phyloP scores from a whole-genome alignment of 768 basidiomycete genomes.

The Amanita fuliginea region DNA sequence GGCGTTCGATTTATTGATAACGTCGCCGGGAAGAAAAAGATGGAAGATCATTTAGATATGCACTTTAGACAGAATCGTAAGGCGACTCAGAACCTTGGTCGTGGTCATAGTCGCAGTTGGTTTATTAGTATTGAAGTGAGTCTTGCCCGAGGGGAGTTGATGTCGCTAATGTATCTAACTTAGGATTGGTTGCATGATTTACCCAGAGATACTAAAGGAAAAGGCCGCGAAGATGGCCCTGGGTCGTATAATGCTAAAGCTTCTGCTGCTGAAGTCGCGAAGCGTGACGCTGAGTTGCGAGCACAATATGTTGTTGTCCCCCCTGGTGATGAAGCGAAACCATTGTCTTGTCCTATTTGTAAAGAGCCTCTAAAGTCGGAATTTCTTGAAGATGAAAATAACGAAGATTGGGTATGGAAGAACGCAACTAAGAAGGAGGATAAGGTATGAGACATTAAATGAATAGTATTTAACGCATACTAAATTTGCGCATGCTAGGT shows the following conservation, averaged over 20 bases:
- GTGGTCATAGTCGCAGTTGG: constrained; percentile 89
- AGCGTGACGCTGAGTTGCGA: constrained; percentile 66
- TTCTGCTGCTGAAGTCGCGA: constrained; percentile 48
- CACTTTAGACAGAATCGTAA: constrained; percentile 92
- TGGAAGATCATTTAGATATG: constrained; percentile 91
- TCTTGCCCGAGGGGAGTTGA: constrained; percentile 5
- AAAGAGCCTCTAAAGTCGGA: constrained; percentile 88
- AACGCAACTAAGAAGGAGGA: constrained; percentile 83
- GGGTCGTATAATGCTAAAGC: constrained; percentile 44
- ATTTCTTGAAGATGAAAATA: constrained; percentile 67
- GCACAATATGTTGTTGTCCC: constrained; percentile 81
- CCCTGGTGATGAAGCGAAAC: constrained; percentile 77
- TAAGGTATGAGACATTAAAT: constrained; percentile 41
- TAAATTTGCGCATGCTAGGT: constrained; percentile 37
- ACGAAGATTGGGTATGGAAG: constrained; percentile 97
- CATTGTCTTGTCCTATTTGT: constrained; percentile 88
- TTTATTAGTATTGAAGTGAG: constrained; percentile 74
- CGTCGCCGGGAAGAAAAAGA: constrained; percentile 53
- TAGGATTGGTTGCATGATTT: constrained; percentile 87
- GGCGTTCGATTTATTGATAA: constrained; percentile 78
- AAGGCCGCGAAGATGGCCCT: constrained; percentile 46
- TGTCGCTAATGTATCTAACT: constrained; percentile 10
- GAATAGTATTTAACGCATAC: not conserved
- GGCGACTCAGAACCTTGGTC: constrained; percentile 62
- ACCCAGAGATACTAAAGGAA: constrained; percentile 51